These are phyloP conservation scores for Saccharomycopsis capsularis DNA, from an alignment of 805 yeast genomes.

Conservation along the genomic window DNA sequence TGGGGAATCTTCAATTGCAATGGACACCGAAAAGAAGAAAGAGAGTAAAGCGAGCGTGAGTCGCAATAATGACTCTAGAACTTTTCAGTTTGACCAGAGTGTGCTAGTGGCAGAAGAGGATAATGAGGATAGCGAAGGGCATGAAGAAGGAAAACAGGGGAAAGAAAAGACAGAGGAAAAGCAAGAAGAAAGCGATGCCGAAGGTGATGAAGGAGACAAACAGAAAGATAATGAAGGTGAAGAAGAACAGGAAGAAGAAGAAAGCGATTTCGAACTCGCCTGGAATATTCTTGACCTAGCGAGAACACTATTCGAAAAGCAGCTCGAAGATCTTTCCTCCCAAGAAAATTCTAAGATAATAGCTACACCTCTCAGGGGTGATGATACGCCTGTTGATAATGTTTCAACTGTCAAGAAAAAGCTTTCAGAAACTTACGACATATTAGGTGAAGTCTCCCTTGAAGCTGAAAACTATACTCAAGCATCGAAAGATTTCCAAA, in stretches of 20 bases:
- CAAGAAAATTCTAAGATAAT: constrained; percentile 23
- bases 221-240: constrained; percentile 18
- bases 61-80: constrained; percentile 14
- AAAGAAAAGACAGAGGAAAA: constrained; percentile 21
- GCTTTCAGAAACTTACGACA: constrained; percentile 66
- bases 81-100: constrained; percentile 21
- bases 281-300: constrained; percentile 83
- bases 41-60: constrained; percentile 19
- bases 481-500: constrained; percentile 61
- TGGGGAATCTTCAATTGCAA: too few species aligned
- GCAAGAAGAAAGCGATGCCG: constrained; percentile 33
- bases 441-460: constrained; percentile 82
- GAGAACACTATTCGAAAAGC: constrained; percentile 53
- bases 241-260: constrained; percentile 26
- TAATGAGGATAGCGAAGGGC: constrained; percentile 26
- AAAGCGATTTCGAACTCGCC: constrained; percentile 59
- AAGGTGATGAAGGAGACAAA: constrained; percentile 25
- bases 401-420: constrained; percentile 38
- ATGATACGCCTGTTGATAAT: constrained; percentile 28
- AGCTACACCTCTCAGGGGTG: constrained; percentile 26
- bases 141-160: constrained; percentile 24
- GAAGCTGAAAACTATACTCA: constrained; percentile 85
- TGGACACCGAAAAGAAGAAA: constrained; percentile 23
- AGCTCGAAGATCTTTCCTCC: constrained; percentile 28
- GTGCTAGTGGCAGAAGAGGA: constrained; percentile 27